These are phyloP conservation scores for Chrysopogon serrulatus DNA, from an alignment of 176 grass and related monocot genomes.

Conservation along the genomic window DNA sequence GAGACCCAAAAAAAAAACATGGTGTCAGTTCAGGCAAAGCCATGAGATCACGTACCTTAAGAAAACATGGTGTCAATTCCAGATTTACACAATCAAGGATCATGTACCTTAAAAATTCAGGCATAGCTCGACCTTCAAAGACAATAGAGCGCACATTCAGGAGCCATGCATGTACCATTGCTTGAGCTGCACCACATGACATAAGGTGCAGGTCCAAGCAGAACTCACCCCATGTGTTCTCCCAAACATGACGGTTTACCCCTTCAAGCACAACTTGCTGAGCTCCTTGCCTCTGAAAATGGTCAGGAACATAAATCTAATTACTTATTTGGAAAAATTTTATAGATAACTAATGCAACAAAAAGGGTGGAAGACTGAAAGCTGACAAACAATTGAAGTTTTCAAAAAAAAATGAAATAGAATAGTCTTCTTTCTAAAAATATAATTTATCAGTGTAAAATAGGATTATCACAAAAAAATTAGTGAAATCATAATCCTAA, in stretches of 20 bases:
- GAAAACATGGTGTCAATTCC: constrained; percentile 30
- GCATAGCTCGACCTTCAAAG: constrained; percentile 74
- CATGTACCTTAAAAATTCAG: constrained; percentile 81
- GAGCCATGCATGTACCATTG: constrained; percentile 96
- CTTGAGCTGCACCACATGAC: constrained; percentile 95
- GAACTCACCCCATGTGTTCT: constrained; percentile 83
- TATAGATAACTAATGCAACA: not conserved
- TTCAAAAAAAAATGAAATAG: not conserved
- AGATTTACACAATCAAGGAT: not conserved
- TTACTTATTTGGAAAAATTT: not conserved
- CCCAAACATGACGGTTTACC: constrained; percentile 77
- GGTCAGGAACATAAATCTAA: not conserved
- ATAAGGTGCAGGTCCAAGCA: constrained; percentile 93
- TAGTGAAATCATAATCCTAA: not conserved
- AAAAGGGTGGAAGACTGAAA: not conserved
- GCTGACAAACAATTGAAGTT: not conserved
- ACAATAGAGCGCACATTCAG: constrained; percentile 75
- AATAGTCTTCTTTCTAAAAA: constrained; percentile 8
- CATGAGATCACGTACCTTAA: constrained; percentile 48
- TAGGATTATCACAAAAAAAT: not conserved
- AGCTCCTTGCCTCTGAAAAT: constrained; percentile 85
- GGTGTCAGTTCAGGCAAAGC: not conserved
- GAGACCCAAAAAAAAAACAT: not conserved
- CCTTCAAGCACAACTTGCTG: constrained; percentile 93
- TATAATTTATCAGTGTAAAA: not conserved